Evolutionary conservation across 225 moss, liverwort and hornwort genomes (phyloP).

Genomic region (Bryum argenteum): DNA sequence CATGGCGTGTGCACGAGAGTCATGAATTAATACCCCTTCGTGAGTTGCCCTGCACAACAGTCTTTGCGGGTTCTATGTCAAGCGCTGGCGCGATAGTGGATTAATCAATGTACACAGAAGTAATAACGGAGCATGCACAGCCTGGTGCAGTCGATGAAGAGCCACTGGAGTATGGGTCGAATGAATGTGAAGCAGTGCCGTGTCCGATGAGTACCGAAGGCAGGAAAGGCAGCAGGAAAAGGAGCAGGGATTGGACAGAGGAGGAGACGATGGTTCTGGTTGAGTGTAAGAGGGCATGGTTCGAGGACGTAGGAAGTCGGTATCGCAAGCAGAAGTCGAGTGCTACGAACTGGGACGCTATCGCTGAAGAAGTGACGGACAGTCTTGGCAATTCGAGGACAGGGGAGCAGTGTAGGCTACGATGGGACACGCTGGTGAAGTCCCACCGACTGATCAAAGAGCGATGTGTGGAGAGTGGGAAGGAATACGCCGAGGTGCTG

Average conservation of each 20-base stretch:
- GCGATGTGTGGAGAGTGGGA: no score
- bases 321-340: conserved; percentile 15
- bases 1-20: background rate
- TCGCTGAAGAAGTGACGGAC: background rate
- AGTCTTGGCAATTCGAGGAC: background rate
- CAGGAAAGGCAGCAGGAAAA: background rate
- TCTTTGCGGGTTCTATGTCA: background rate
- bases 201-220: background rate
- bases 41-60: background rate
- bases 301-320: background rate
- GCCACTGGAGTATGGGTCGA: no score
- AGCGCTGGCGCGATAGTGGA: background rate
- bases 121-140: background rate
- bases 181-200: background rate
- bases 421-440: conserved; percentile 26
- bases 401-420: conserved; percentile 8
- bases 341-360: conserved; percentile 4
- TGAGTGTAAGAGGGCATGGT: conserved; percentile 6
- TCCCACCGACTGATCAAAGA: no score
- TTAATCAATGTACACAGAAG: background rate
- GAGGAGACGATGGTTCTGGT: conserved; percentile 10
- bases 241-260: conserved; percentile 6
- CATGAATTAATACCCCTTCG: background rate
- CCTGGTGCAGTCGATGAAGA: background rate
- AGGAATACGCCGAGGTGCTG: background rate